These are phyloP conservation scores for Lanmaoa pseudosensibilis DNA, from an alignment of 768 basidiomycete genomes.

Conservation along the genomic window DNA sequence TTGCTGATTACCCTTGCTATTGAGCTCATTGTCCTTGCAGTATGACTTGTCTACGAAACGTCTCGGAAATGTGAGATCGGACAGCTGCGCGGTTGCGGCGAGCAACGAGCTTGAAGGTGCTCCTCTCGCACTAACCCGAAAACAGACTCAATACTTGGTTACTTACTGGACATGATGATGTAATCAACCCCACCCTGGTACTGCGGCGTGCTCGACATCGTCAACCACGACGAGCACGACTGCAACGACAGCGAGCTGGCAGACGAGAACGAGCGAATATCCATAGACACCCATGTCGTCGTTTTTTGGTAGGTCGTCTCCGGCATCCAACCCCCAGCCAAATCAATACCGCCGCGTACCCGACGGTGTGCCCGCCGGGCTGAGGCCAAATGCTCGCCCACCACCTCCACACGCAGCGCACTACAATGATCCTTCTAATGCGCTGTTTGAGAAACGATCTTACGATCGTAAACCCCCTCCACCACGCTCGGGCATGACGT, in stretches of 20 bases:
- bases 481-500: conserved; percentile 33
- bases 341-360: conserved; percentile 47
- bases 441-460: conserved; percentile 51
- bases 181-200: conserved; percentile 10
- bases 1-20: conserved; percentile 6
- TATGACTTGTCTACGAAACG: background rate
- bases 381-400: conserved; percentile 36
- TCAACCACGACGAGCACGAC: background rate
- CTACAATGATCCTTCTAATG: conserved; percentile 54
- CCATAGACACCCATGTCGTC: conserved; percentile 24
- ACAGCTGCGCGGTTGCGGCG: background rate
- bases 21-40: conserved; percentile 10
- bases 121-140: background rate
- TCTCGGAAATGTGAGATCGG: background rate
- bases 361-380: conserved; percentile 36
- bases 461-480: conserved; percentile 43
- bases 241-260: no score
- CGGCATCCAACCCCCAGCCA: conserved; percentile 33
- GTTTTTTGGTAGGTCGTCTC: conserved; percentile 47
- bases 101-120: background rate
- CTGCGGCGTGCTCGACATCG: background rate
- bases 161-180: conserved; percentile 12
- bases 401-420: conserved; percentile 40
- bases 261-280: no score
- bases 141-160: background rate